Evolutionary conservation across 495 filamentous ascomycete genomes (phyloP).

Genomic region (Aspergillus nidulans): DNA sequence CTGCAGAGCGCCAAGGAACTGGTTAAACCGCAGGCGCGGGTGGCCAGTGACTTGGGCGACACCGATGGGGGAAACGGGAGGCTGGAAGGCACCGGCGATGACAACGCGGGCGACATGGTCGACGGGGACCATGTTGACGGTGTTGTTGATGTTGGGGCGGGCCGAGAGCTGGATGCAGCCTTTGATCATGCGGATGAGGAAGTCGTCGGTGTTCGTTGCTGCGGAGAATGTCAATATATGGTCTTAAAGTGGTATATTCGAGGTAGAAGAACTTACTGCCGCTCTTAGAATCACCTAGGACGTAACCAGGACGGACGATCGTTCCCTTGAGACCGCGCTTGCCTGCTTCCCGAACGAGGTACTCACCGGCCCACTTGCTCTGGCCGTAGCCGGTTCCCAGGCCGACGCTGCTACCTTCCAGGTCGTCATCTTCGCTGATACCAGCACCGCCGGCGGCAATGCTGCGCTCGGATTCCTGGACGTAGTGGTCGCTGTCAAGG

Average conservation of each 20-base stretch:
- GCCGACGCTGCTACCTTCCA: constrained; percentile 59
- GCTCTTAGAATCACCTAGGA: constrained; percentile 67
- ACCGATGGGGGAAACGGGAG: constrained; percentile 45
- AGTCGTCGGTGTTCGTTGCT: constrained; percentile 83
- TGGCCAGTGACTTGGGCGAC: constrained; percentile 78
- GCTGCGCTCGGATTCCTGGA: constrained; percentile 63
- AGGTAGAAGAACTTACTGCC: constrained; percentile 39
- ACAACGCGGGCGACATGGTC: constrained; percentile 77
- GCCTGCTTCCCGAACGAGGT: constrained; percentile 77
- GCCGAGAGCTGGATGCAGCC: constrained; percentile 76
- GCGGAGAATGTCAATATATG: neutral
- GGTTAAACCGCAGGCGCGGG: constrained; percentile 73
- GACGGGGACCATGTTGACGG: constrained; percentile 87
- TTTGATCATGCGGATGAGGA: constrained; percentile 84
- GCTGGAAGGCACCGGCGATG: constrained; percentile 65
- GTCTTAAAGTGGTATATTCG: neutral
- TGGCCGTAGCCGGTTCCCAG: constrained; percentile 88
- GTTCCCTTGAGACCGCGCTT: constrained; percentile 68
- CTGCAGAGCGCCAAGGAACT: constrained; percentile 67
- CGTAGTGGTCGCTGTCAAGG: constrained; percentile 77
- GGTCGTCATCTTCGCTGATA: constrained; percentile 60
- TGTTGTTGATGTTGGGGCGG: constrained; percentile 77
- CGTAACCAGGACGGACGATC: constrained; percentile 82
- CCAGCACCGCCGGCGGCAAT: constrained; percentile 45
- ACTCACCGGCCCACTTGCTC: constrained; percentile 80